Conservation (phyloP, 352 stramenopile genomes). For the Phytophthora constricta region DNA sequence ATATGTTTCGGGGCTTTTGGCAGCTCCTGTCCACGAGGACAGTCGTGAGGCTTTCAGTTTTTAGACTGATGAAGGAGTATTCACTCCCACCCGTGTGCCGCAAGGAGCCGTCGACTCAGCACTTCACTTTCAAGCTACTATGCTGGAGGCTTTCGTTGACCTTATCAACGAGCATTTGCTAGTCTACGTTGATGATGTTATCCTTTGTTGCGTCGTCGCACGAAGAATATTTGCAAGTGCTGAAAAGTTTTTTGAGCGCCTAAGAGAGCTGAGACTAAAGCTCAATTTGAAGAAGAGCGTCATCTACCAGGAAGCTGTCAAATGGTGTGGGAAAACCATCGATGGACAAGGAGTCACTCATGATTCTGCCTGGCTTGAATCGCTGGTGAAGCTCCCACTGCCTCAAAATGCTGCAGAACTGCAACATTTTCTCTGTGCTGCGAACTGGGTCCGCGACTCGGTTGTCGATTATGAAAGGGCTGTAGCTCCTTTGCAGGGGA, state of each 20-base stretch:
- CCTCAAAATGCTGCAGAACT: slow-evolving; percentile 15
- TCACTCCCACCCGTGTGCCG: slow-evolving; percentile 3
- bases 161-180: slow-evolving; percentile 22
- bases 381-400: neutral
- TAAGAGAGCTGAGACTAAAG: slow-evolving; percentile 16
- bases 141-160: neutral
- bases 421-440: slow-evolving; percentile 10
- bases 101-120: slow-evolving; percentile 1
- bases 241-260: slow-evolving; percentile 15
- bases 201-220: slow-evolving; percentile 14
- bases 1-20: slow-evolving; percentile 31
- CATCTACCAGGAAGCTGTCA: slow-evolving; percentile 10
- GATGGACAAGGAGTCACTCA: slow-evolving; percentile 10
- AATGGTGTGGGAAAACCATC: slow-evolving; percentile 34
- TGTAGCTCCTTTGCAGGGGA: slow-evolving; percentile 18
- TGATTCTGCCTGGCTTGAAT: slow-evolving; percentile 1
- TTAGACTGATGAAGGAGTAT: slow-evolving; percentile 23
- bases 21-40: slow-evolving; percentile 21
- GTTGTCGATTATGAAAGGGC: slow-evolving; percentile 25
- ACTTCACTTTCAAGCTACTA: slow-evolving; percentile 9
- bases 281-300: slow-evolving; percentile 23
- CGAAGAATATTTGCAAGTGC: slow-evolving; percentile 3
- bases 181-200: slow-evolving; percentile 31
- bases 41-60: slow-evolving; percentile 24
- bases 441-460: slow-evolving; percentile 27